These are phyloP conservation scores for Heracleum sosnowskyi DNA, from an alignment of 129 eudicot genomes.

Conservation along the genomic window DNA sequence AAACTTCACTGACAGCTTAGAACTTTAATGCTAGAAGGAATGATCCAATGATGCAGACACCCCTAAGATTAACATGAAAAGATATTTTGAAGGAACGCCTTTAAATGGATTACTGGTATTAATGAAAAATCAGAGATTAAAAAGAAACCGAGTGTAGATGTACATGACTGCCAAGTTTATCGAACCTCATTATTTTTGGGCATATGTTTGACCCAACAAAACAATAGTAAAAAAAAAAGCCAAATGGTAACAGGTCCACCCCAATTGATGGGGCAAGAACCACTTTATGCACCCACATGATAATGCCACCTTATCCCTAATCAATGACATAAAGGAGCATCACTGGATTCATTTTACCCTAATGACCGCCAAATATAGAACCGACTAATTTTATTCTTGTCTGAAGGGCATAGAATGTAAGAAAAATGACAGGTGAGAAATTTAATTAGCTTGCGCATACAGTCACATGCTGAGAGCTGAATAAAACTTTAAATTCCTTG, in stretches of 20 bases:
- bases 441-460: background rate
- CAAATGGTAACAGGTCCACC: background rate
- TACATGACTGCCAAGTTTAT: background rate
- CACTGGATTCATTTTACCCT: background rate
- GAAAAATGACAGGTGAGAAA: background rate
- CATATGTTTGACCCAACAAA: background rate
- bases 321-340: background rate
- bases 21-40: background rate
- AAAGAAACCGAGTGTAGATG: background rate
- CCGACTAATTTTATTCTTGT: background rate
- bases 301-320: background rate
- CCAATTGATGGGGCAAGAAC: background rate
- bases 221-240: background rate
- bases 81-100: background rate
- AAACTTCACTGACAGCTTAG: too few relatives aligned
- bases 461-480: background rate
- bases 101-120: background rate
- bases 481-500: background rate
- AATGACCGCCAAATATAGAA: background rate
- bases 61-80: background rate
- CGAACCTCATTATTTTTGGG: background rate
- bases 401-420: background rate
- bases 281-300: background rate
- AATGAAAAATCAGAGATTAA: background rate
- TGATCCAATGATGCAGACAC: background rate